Percentiles rank a stretch among this genome's conserved stretches.
Evolutionary conservation across 2,329 filamentous ascomycete species (phyloP).

Genomic region (Pseudogymnoascus sp.): DNA sequence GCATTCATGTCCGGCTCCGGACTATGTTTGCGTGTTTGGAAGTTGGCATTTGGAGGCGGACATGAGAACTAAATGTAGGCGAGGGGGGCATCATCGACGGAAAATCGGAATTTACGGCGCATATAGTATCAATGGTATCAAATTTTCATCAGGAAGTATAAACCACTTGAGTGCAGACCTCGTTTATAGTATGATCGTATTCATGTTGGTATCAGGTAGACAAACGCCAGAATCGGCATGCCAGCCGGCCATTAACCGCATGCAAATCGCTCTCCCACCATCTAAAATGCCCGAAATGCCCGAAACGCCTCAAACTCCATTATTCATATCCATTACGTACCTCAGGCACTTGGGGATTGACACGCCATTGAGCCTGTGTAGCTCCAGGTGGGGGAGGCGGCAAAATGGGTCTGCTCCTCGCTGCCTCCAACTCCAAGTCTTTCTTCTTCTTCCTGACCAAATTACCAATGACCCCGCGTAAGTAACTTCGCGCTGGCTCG

Average conservation of each 20-base stretch:
- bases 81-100: too few relatives aligned
- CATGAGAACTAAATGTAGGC: neutral
- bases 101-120: neutral
- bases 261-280: neutral
- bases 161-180: neutral
- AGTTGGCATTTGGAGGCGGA: neutral
- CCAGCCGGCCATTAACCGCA: neutral
- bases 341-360: neutral
- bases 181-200: neutral
- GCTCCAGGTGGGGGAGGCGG: neutral
- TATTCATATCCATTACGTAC: neutral
- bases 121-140: neutral
- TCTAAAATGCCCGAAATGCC: neutral
- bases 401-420: neutral
- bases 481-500: constrained; percentile 22
- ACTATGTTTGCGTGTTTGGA: neutral
- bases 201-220: neutral
- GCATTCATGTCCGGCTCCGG: neutral
- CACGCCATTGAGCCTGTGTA: neutral
- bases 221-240: neutral
- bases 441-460: constrained; percentile 10
- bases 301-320: neutral
- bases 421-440: neutral
- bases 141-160: neutral
- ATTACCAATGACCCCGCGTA: constrained; percentile 9